A percentile compares a stretch with the other conserved stretches of the same genome.
Conservation (phyloP, 352 stramenopile species). For the Blastocystis sp. region DNA sequence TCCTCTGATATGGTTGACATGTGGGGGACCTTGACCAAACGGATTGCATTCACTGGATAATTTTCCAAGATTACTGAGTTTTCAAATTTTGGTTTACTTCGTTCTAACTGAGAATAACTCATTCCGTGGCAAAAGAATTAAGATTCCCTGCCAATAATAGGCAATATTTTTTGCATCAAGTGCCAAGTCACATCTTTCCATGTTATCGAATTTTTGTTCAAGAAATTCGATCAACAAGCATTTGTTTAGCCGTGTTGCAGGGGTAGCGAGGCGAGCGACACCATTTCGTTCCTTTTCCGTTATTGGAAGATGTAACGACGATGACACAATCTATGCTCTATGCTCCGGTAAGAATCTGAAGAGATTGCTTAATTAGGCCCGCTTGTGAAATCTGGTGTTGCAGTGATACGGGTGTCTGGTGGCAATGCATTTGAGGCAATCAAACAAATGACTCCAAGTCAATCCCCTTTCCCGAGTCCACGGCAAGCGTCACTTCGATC, state of each 20-base stretch:
- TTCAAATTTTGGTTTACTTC: not conserved
- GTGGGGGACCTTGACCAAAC: conserved; percentile 12
- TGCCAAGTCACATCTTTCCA: not conserved
- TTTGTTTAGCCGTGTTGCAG: too few species aligned
- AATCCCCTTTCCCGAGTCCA: not conserved
- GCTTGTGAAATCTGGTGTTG: conserved; percentile 73
- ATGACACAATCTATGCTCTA: conserved; percentile 78
- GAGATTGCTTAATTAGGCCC: not conserved
- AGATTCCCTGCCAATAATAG: not conserved
- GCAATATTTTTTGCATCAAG: not conserved
- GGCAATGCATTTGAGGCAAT: conserved; percentile 58
- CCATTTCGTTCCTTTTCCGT: not conserved
- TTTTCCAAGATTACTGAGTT: not conserved
- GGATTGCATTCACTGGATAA: not conserved
- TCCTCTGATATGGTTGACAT: not conserved
- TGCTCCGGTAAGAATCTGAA: conserved; percentile 70
- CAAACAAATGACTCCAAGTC: not conserved
- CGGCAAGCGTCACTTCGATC: conserved; percentile 66
- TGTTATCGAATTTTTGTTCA: not conserved
- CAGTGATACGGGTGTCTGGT: conserved; percentile 76
- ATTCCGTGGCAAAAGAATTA: not conserved
- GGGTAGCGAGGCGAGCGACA: not conserved
- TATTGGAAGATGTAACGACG: not conserved
- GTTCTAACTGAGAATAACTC: not conserved
- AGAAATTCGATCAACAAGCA: not conserved